These are phyloP conservation scores for Ceratobasidium sp. DNA, from an alignment of 1,284 basidiomycete genomes.

Conservation along the genomic window DNA sequence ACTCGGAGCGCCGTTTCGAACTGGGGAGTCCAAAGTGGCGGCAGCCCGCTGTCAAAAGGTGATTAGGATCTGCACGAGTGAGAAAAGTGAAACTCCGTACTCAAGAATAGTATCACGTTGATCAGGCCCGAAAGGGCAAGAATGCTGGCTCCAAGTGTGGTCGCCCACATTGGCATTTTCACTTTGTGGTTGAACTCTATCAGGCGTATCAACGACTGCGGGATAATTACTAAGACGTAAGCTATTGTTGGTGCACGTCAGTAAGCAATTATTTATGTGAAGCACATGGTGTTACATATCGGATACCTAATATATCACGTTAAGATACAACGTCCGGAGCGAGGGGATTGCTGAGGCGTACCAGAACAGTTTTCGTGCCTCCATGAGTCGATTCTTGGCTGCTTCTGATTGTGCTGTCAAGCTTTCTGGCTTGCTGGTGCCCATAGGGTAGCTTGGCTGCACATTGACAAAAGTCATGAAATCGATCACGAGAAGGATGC, in stretches of 20 bases:
- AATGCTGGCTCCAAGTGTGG: neutral
- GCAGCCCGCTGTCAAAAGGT: neutral
- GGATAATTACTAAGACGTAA: neutral
- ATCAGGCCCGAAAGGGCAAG: neutral
- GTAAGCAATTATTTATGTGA: too few relatives aligned
- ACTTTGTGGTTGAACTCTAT: neutral
- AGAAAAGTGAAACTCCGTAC: neutral
- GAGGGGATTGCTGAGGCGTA: neutral
- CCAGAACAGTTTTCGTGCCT: neutral
- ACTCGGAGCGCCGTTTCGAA: too few relatives aligned
- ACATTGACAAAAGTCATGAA: too few relatives aligned
- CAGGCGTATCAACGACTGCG: neutral
- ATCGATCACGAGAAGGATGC: too few relatives aligned
- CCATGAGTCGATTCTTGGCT: too few relatives aligned
- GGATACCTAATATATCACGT: neutral
- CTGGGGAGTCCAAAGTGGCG: neutral
- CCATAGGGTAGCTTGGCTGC: too few relatives aligned
- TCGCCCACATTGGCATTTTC: neutral
- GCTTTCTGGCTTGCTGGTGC: too few relatives aligned
- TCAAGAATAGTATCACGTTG: neutral
- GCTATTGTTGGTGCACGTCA: too few relatives aligned
- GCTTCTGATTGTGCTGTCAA: too few relatives aligned
- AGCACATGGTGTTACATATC: neutral
- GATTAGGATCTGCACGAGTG: neutral
- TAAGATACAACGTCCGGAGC: neutral